Base-by-base conservation (phyloP, 2,329 filamentous ascomycete genomes). In the Hymenoscyphus occultus region DNA sequence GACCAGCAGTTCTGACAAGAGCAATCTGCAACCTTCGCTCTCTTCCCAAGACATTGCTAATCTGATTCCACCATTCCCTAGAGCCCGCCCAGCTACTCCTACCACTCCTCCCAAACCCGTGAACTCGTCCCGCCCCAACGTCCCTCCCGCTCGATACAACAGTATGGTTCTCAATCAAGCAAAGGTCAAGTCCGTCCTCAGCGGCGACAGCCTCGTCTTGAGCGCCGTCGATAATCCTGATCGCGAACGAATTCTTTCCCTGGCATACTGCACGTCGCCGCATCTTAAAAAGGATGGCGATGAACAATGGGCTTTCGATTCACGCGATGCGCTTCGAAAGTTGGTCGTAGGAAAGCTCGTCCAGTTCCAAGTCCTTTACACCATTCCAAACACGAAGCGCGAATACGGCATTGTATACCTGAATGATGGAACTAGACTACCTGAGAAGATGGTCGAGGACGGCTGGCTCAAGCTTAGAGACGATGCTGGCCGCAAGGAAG, bases 391-490 rank as follows among this genome's bases (percentile, higher is more conserved):
- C 63, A 90, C 87, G 56, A 89, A 91, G 69, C 89, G 93, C 71
- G 94, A 99, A 76, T 99, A 97, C 75, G 95, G 94, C 70, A 84
- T 87, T 69, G 88, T 92, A 67, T 85, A 86, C 69, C 83, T 97
- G 62, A 87, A 90, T 68, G 90, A 92, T 73, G 92, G 92, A 60
- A 86, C 86, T 39, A 82, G 86, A 64, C 79, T 99, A 60, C 93
- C 95, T 19, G 93, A 98, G 69, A 86, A 91, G 68, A 84, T 90
- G 65, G 87, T 98, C 69, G 88, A 92, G 75, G 91, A 93, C 73
- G 95, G 95, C 70, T 97, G 93, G 93, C 81, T 93, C 69, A 96
- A 95, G 80, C 85, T 99, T 66, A 88, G 95, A 69, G 95, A 99
- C 74, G 95, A 99, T 78, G 93, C 94, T 65, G 93, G 93, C 67